These are phyloP conservation scores for Lachnellula cervina DNA, from an alignment of 2,329 filamentous ascomycete species.

Conservation along the genomic window DNA sequence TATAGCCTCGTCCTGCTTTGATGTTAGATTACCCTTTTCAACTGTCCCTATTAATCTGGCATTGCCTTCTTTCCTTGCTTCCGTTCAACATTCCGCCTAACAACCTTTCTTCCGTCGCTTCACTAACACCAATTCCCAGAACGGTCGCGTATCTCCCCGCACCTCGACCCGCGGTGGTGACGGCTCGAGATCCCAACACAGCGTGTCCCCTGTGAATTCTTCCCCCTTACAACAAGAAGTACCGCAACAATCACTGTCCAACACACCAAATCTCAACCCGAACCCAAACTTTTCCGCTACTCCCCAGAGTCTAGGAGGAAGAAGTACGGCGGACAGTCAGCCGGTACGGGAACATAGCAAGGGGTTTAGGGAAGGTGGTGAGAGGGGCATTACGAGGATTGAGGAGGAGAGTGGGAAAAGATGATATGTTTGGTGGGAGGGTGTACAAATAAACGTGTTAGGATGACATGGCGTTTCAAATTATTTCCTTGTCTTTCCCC, in stretches of 20 bases:
- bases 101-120: not conserved
- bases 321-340: constrained; percentile 23
- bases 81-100: not conserved
- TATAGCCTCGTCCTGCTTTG: no score
- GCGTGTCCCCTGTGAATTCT: constrained; percentile 33
- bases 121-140: constrained; percentile 5
- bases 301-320: constrained; percentile 17
- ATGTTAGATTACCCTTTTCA: not conserved
- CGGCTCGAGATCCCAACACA: constrained; percentile 12
- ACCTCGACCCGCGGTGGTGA: constrained; percentile 13
- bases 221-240: constrained; percentile 43
- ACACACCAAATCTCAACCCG: constrained; percentile 18
- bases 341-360: constrained; percentile 22
- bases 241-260: constrained; percentile 5
- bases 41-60: not conserved
- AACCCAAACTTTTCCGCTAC: constrained; percentile 12
- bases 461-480: no score
- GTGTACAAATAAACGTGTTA: no score
- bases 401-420: constrained; percentile 15
- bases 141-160: constrained; percentile 24
- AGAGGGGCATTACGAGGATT: constrained; percentile 27
- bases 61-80: not conserved
- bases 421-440: no score
- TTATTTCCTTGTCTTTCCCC: no score
- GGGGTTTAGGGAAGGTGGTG: constrained; percentile 25